Evolutionary conservation across 1,284 basidiomycete genomes (phyloP), one percentile per base, ranked within the genome.

Genomic region (Trametes hirsuta): DNA sequence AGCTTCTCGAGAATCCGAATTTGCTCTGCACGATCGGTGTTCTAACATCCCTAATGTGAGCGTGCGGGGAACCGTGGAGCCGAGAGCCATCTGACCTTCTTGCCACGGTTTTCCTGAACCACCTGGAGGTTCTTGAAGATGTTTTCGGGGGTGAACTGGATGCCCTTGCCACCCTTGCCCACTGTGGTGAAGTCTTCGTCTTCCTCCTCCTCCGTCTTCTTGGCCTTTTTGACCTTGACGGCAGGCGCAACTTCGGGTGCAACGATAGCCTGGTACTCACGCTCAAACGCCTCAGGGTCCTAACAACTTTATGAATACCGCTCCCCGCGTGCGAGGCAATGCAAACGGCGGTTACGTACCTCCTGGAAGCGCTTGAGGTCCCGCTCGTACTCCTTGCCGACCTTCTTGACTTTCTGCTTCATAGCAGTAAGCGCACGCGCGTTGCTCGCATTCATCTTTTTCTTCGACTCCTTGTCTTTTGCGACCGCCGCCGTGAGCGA

Each of bases 401-500:
- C 84, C 80, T 97, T 98, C 78, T 93, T 96, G 63, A 98, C 82
- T 75, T 97, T 98, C 78, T 98, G 96, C 79, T 96, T 98, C 88
- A 98, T 94, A 25, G 91, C 91, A 67, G 95, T 98, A 69, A 98
- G 83, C 1, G 95, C 95, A 73, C 94, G 95, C 49, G 95, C 93
- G 72, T 97, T 97, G 65, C 86, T 91, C 1, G 95, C 93, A 69
- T 97, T 97, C 91, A 97, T 95, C 81, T 98, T 99, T 80, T 98
- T 98, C 77, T 90, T 90, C 3, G 92, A 85, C 64, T 95, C 88
- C 76, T 97, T 97, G 76, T 97, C 95, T 72, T 91, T 91, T 24
- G 90, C 83, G 47, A 94, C 77, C 3, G 94, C 88, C 40, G 78
- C 79, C 67, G 85, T 91, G 68, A 98, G 80, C 45, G 90, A 88